Evolutionary conservation across 169 alveolate genomes (phyloP), one percentile per base, ranked within the genome.

Genomic region (Cryptosporidium sp.): DNA sequence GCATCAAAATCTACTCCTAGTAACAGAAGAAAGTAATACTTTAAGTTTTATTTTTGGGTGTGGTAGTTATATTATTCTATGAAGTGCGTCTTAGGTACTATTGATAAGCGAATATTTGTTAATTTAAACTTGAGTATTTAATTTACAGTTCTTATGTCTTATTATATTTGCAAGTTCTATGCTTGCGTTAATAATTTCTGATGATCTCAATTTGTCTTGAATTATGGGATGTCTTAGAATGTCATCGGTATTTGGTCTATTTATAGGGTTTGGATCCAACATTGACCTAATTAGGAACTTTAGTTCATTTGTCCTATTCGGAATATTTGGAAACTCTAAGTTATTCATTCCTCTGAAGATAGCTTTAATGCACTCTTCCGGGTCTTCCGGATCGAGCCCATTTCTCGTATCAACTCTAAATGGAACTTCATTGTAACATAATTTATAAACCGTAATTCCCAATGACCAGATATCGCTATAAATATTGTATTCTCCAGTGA

Each of bases 391-490:
- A 41, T 80, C 89, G 3, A 59, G 50, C 23, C 89, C 80, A 62
- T 39, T 67, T 21, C 26, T 31, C 23, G 68, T 41, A 31, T 62
- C 67, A 18, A 80, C 89, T 18, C 50, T 21, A 26, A 80, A 80
- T 16, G 89, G 89, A 62, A 80, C 89, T 4, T 59, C 39, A 35
- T 80, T 80, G 85, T 89, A 94, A 55, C 94, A 93, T 61, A 94
- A 58, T 21, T 85, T 91, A 75, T 85, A 94, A n/a, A 94, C 89
- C 8, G 94, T 84, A 39, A 93, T 84, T n/a, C 97, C 97, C 59
- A 94, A 84, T 50, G 95, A 91, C 97, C 97, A 94, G 93, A 94
- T 92, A 69, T 94, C 97, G 35, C 94, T 86, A 69, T 94, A 91
- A 29, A 86, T 51, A 84, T 94, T 62, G 35, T 91, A 91, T 70